Evolutionary conservation across 495 filamentous ascomycete genomes (phyloP).

Genomic region (Platismatia glauca): DNA sequence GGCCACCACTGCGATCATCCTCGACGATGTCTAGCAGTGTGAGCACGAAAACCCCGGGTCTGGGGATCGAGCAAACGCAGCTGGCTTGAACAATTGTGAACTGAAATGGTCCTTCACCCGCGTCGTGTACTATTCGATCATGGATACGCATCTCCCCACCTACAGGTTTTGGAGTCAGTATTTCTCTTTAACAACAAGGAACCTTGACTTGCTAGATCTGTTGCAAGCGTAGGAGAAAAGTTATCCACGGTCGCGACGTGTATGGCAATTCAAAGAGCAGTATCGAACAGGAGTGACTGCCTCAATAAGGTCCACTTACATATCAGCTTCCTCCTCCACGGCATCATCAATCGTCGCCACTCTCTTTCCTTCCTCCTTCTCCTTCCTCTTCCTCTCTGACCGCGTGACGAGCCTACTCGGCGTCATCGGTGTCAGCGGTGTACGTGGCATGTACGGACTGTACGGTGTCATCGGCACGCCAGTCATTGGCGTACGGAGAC

Average conservation of each 20-base stretch:
- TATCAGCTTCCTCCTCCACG: conserved; percentile 43
- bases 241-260: not conserved
- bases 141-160: conserved; percentile 40
- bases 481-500: conserved; percentile 55
- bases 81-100: too few species aligned
- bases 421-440: conserved; percentile 78
- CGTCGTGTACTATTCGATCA: not conserved
- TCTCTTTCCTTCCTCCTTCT: conserved; percentile 50
- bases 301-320: conserved; percentile 19
- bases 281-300: not conserved
- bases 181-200: not conserved
- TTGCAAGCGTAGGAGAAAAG: not conserved
- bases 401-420: conserved; percentile 65
- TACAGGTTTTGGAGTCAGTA: not conserved
- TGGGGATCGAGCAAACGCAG: too few species aligned
- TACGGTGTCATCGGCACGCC: conserved; percentile 72
- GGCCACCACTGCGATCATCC: too few species aligned
- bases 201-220: not conserved
- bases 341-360: conserved; percentile 46
- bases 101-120: not conserved
- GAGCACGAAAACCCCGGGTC: too few species aligned
- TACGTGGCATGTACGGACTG: conserved; percentile 85
- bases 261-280: not conserved
- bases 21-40: too few species aligned
- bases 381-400: conserved; percentile 62